Evolutionary conservation across 2,329 filamentous ascomycete genomes (phyloP), one percentile per base, ranked within the genome.

Genomic region (Epichloe sp.): DNA sequence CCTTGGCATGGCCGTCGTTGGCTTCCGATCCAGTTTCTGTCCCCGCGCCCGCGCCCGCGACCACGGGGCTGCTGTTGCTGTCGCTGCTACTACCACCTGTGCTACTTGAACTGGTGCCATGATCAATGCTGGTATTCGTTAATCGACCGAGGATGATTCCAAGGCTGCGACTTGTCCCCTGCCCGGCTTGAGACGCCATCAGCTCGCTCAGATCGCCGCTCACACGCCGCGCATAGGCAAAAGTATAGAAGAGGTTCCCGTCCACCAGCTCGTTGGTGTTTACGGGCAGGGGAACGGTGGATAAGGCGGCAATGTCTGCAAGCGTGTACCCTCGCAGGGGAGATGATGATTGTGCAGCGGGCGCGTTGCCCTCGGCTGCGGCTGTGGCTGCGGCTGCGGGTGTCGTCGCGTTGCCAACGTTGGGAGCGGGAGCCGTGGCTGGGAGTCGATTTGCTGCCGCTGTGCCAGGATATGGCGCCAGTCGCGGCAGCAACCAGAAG

Each of bases 201-300:
- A 60, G 49, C 44, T 61, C 60, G 38, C 56, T 57, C 12, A 60
- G 60, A 38, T 67, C 63, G 37, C 59, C 61, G 46, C 62, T 59
- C 2, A 59, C 58, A 14, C 61, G 59, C 2, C 58, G 58, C 1
- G 63, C 60, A 38, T 61, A 61, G 23, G 56, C 57, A 21, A 61
- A 60, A 1, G 62, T 58, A 52, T 68, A 68, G 35, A 62, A 65
- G 34, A 63, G 58, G 10, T 57, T 58, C 19, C 65, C 65, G 43
- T 66, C 62, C 4, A 59, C 57, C 8, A 68, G 53, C 53, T 68
- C 65, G 47, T 44, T 53, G 1, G 62, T 55, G 19, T 58, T 52
- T 2, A 68, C 56, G 8, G 65, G 65, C 0, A 68, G 55, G 0
- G 63, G 54, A 8, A 68, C 57, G n/a, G 63, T 55, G 43, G 65